phyloP scores from a whole-genome alignment of 1,139 yeast species.

The Pneumocystis sp. region DNA sequence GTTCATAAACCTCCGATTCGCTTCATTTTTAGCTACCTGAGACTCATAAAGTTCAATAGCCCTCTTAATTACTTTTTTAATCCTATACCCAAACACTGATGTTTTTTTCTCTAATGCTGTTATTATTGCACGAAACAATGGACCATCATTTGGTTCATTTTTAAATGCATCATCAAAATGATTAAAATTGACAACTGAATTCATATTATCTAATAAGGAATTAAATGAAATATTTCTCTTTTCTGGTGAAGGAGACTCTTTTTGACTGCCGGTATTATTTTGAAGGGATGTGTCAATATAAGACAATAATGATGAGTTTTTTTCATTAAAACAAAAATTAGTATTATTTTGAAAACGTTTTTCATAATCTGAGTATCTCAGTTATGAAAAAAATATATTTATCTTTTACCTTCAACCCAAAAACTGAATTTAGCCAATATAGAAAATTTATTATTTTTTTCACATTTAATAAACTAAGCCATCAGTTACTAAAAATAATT shows the following conservation, averaged over 20 bases:
- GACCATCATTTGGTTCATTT: constrained; percentile 50
- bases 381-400: not conserved
- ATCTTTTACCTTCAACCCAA: constrained; percentile 18
- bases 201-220: not conserved
- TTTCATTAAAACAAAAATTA: not conserved
- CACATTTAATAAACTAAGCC: constrained; percentile 27
- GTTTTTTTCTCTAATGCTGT: constrained; percentile 40
- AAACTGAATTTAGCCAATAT: constrained; percentile 24
- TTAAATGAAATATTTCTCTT: not conserved
- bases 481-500: not conserved
- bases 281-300: not conserved
- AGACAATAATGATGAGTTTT: not conserved
- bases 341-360: not conserved
- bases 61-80: constrained; percentile 29
- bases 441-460: constrained; percentile 26
- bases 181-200: not conserved
- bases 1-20: constrained; percentile 23
- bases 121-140: constrained; percentile 49
- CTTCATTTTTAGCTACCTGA: constrained; percentile 24
- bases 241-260: not conserved
- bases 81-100: constrained; percentile 33
- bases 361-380: not conserved
- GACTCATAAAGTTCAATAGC: constrained; percentile 26
- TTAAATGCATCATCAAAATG: constrained; percentile 15
- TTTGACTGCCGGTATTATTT: not conserved